Evolutionary conservation across 108 stramenopile genomes (phyloP).

Genomic region (Conticribra weissflogii): DNA sequence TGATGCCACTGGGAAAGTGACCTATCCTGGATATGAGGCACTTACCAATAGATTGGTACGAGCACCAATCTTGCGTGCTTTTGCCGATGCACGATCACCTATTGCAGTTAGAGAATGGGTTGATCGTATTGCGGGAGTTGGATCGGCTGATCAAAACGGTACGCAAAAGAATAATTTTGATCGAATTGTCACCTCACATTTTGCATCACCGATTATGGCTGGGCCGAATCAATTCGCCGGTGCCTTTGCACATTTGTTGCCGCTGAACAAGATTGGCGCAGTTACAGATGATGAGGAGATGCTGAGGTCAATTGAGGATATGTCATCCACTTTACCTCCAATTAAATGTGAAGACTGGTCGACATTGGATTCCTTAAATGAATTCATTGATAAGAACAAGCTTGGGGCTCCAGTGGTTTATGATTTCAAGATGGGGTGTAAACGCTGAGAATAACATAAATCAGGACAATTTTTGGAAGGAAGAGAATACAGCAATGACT

Average conservation of each 20-base stretch:
- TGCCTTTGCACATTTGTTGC: slow-evolving; percentile 48
- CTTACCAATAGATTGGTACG: slow-evolving; percentile 51
- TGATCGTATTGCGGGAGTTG: slow-evolving; percentile 18
- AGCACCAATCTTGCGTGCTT: slow-evolving; percentile 65
- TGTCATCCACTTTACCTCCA: slow-evolving; percentile 43
- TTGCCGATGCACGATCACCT: slow-evolving; percentile 65
- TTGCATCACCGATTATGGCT: slow-evolving; percentile 64
- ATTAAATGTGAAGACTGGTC: slow-evolving; percentile 68
- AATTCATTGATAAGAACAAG: slow-evolving; percentile 54
- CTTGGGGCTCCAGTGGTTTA: slow-evolving; percentile 56
- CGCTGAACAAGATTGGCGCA: background rate
- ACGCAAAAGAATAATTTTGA: slow-evolving; percentile 48
- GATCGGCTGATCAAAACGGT: background rate
- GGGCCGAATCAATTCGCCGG: slow-evolving; percentile 33
- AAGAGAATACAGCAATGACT: too few relatives aligned
- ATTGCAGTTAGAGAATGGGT: slow-evolving; percentile 51
- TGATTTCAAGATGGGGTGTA: slow-evolving; percentile 56
- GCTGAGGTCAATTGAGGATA: background rate
- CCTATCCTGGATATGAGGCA: slow-evolving; percentile 65
- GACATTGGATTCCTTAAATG: slow-evolving; percentile 56
- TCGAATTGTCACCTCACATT: slow-evolving; percentile 65
- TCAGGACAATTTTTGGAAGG: too few relatives aligned
- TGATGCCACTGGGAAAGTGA: background rate
- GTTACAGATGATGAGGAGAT: background rate
- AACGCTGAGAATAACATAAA: background rate